Evolutionary conservation across 805 yeast species (phyloP), one percentile per base, ranked within the genome.

Genomic region (Yarrowia osloensis): DNA sequence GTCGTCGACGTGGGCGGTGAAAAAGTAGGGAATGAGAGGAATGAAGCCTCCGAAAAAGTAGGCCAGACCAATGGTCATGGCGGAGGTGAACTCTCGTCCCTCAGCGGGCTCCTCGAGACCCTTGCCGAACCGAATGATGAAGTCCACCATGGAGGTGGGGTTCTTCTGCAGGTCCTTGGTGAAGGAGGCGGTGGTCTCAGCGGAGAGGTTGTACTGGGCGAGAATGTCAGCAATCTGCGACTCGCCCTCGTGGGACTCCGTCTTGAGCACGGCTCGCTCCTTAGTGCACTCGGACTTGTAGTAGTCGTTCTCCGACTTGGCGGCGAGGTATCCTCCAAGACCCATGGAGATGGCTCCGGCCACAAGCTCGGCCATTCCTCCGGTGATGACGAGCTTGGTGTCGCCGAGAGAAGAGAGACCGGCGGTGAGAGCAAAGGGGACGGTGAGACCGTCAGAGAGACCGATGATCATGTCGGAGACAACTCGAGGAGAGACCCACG

Each of bases 311-410:
- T 94, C 99, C 15, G 93, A 86, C 76, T 88, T 89, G 49, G 99
- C 99, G 33, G 98, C 99, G 67, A 94, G 81, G 77, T 85, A 94
- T 33, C 99, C 99, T 68, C 99, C 99, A 67, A 94, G 85, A 9
- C 99, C 98, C 99, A 94, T 94, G 31, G 97, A 89, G 65, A 94
- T 93, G 52, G 98, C 96, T 59, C 99, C 99, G 6, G 97, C 90
- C 3, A 94, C 96, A 71, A 94, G 85, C 80, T 94, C 99, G 11
- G 98, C 98, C 84, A 94, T 85, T 26, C 98, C 99, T 82, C 98
- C 99, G 29, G 98, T 92, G 69, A 94, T 92, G 63, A 94, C 99
- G 70, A 94, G 84, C 76, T 85, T 89, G 19, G 97, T 81, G 76
- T 91, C 90, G 65, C 99, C 99, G 65, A 94, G 83, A 0, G 96